Conservation (phyloP, 768 basidiomycete genomes). For the Favolaschia claudopus region DNA sequence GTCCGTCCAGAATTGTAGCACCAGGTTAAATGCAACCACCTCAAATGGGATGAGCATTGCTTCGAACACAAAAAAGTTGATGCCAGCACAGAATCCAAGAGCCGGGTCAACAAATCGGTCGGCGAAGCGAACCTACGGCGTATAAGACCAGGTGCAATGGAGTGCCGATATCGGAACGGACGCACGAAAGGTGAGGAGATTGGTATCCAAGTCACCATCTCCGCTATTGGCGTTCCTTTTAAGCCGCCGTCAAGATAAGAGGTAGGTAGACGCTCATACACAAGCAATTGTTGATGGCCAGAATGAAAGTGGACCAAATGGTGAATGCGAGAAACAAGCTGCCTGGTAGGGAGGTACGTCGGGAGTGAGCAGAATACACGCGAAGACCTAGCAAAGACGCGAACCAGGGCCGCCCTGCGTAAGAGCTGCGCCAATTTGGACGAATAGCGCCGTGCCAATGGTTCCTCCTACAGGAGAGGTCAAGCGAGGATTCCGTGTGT, state of each 20-base stretch:
- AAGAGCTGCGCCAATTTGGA: slow-evolving; percentile 72
- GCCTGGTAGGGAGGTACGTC: slow-evolving; percentile 38
- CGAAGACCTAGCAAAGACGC: slow-evolving; percentile 41
- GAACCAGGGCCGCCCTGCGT: slow-evolving; percentile 69
- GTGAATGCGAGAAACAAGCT: slow-evolving; percentile 60
- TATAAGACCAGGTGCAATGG: neutral
- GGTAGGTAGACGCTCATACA: slow-evolving; percentile 32
- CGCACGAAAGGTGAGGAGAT: slow-evolving; percentile 78
- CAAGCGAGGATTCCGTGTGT: neutral
- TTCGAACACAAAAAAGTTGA: slow-evolving; percentile 67
- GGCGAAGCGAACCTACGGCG: slow-evolving; percentile 60
- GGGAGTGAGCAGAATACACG: neutral
- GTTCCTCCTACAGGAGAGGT: slow-evolving; percentile 53
- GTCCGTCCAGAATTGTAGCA: slow-evolving; percentile 62
- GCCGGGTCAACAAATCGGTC: slow-evolving; percentile 66
- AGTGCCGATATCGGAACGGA: slow-evolving; percentile 1
- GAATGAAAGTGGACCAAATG: slow-evolving; percentile 56
- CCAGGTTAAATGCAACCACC: slow-evolving; percentile 61
- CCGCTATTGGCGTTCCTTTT: slow-evolving; percentile 51
- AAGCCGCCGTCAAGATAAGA: slow-evolving; percentile 37
- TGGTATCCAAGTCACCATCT: slow-evolving; percentile 86
- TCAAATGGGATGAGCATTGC: slow-evolving; percentile 55
- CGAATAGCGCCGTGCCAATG: slow-evolving; percentile 79
- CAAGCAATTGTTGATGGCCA: slow-evolving; percentile 57
- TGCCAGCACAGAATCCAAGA: slow-evolving; percentile 59